A percentile compares a stretch with the other conserved stretches of the same genome.
These are phyloP conservation scores for Lenzites betulinus DNA, from an alignment of 768 basidiomycete genomes.

Conservation along the genomic window DNA sequence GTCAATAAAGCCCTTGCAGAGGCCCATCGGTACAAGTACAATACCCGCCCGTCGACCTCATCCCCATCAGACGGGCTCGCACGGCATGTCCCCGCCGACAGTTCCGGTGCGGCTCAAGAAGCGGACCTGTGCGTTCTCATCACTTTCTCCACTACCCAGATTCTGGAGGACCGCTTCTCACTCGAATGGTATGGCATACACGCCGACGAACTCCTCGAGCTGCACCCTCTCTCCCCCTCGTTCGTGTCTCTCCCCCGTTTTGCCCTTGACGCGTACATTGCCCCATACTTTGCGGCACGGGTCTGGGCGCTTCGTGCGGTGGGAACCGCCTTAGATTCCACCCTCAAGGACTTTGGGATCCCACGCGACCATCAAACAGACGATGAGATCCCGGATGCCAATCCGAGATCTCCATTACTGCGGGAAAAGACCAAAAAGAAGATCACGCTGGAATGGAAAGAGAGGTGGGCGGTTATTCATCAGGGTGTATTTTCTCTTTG, in stretches of 20 bases:
- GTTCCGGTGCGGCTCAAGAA: conserved; percentile 70
- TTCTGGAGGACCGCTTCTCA: conserved; percentile 66
- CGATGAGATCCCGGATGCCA: conserved; percentile 5
- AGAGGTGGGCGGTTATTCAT: conserved; percentile 62
- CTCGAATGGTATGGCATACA: conserved; percentile 60
- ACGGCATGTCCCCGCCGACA: conserved; percentile 60
- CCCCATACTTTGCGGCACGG: conserved; percentile 61
- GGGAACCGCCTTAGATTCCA: conserved; percentile 25
- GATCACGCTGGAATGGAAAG: conserved; percentile 59
- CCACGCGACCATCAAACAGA: conserved; percentile 5
- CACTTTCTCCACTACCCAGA: conserved; percentile 67
- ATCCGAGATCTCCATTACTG: conserved; percentile 1
- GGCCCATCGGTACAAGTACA: conserved; percentile 26
- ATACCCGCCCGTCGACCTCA: conserved; percentile 14
- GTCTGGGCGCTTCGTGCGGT: conserved; percentile 54
- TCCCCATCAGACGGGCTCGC: conserved; percentile 31
- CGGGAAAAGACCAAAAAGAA: conserved; percentile 20
- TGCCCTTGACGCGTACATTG: conserved; percentile 44
- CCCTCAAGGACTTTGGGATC: conserved; percentile 1
- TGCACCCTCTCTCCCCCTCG: conserved; percentile 46
- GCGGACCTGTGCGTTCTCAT: conserved; percentile 55
- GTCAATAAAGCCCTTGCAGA: conserved; percentile 28
- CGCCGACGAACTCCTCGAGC: conserved; percentile 68
- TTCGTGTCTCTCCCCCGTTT: conserved; percentile 47
- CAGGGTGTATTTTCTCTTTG: conserved; percentile 57